Conservation (phyloP, 2,329 filamentous ascomycete species). For the Fusarium poae region DNA sequence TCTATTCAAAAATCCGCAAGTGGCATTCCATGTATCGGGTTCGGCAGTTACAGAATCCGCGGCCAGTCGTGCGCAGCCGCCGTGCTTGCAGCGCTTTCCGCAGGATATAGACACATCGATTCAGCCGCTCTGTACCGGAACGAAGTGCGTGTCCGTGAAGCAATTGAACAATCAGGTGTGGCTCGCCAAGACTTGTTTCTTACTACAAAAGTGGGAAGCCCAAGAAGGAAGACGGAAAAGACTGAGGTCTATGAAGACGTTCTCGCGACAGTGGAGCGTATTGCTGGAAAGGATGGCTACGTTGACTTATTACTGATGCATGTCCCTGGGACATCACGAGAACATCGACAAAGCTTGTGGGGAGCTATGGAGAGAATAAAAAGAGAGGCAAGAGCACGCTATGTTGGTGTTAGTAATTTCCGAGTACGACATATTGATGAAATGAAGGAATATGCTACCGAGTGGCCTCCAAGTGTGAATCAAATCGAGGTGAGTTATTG, state of each 20-base stretch:
- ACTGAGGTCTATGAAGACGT: slow-evolving; percentile 71
- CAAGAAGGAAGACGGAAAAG: slow-evolving; percentile 47
- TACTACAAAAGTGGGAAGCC: slow-evolving; percentile 76
- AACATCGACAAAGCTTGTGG: slow-evolving; percentile 73
- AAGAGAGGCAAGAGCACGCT: slow-evolving; percentile 69
- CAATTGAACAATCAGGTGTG: slow-evolving; percentile 68
- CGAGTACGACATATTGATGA: slow-evolving; percentile 76
- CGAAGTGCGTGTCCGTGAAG: slow-evolving; percentile 74
- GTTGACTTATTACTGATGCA: slow-evolving; percentile 81
- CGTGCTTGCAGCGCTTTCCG: slow-evolving; percentile 67
- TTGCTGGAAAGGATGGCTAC: slow-evolving; percentile 70
- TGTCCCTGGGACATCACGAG: slow-evolving; percentile 67
- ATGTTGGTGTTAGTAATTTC: slow-evolving; percentile 81
- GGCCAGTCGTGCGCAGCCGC: slow-evolving; percentile 67
- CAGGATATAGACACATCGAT: slow-evolving; percentile 74
- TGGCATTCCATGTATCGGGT: slow-evolving; percentile 74
- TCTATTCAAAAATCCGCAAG: slow-evolving; percentile 42
- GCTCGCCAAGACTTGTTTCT: slow-evolving; percentile 73
- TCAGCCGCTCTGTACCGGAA: slow-evolving; percentile 75
- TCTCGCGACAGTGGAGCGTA: slow-evolving; percentile 72
- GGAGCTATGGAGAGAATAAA: slow-evolving; percentile 72
- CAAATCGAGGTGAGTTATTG: slow-evolving; percentile 73
- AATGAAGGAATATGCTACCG: slow-evolving; percentile 72
- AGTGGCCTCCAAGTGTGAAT: slow-evolving; percentile 79
- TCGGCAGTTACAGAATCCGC: slow-evolving; percentile 76